Evolutionary conservation across 441 rosid species (phyloP).

Genomic region (Macaranga tanarius): DNA sequence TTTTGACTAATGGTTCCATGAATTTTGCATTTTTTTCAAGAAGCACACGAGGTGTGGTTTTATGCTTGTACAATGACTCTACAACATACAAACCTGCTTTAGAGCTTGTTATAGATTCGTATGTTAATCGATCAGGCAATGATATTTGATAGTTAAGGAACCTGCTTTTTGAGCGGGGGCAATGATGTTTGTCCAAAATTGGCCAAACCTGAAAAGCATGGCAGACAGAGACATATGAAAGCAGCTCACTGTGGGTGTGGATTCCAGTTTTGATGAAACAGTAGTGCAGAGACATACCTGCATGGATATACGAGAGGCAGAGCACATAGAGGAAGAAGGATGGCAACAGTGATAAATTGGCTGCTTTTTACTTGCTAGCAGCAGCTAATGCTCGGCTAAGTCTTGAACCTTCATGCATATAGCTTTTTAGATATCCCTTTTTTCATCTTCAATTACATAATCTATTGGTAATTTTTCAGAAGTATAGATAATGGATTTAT

Average conservation of each 20-base stretch:
- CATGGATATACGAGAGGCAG: constrained; percentile 44
- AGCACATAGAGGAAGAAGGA: constrained; percentile 70
- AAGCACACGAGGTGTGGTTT: constrained; percentile 46
- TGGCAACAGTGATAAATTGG: constrained; percentile 60
- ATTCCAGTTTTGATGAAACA: constrained; percentile 57
- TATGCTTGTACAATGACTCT: constrained; percentile 65
- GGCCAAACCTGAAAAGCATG: no score
- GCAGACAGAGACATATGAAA: constrained; percentile 50
- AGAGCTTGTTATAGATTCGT: constrained; percentile 91
- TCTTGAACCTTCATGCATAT: no score
- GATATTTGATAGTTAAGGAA: no score
- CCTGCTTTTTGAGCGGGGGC: no score
- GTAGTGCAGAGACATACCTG: constrained; percentile 57
- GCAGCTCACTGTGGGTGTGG: constrained; percentile 47
- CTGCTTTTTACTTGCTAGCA: no score
- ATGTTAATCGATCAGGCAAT: constrained; percentile 81
- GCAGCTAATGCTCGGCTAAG: no score
- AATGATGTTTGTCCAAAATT: no score
- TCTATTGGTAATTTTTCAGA: no score
- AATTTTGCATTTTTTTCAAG: constrained; percentile 78
- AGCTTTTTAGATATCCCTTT: no score
- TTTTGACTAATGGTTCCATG: constrained; percentile 54
- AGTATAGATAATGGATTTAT: no score
- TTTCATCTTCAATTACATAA: no score
- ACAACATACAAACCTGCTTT: constrained; percentile 58